A percentile compares a stretch with the other conserved stretches of the same genome.
Conservation (phyloP, 257 asterid genomes). For the Capsicum baccatum region DNA sequence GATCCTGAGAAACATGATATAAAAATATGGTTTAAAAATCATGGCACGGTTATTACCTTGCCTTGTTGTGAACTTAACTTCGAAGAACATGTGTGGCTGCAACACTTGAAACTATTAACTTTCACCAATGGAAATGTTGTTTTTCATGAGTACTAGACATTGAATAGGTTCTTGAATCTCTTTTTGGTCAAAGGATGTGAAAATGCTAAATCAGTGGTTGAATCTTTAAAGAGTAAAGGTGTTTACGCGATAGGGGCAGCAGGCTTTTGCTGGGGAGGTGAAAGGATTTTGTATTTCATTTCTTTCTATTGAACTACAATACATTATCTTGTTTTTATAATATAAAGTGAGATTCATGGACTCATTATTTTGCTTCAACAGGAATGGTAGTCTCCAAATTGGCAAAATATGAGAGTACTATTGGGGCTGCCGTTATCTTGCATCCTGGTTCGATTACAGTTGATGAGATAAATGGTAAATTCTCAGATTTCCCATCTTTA, state of each 20-base stretch:
- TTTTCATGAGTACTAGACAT: not conserved
- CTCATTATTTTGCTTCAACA: conserved; percentile 37
- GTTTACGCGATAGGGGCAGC: conserved; percentile 61
- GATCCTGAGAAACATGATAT: conserved; percentile 37
- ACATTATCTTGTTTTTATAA: not conserved
- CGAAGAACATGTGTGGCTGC: not conserved
- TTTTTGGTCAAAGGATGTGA: conserved; percentile 67
- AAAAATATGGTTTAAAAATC: conserved; percentile 47
- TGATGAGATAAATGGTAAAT: conserved; percentile 63
- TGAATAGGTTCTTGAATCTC: not conserved
- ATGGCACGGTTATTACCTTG: conserved; percentile 50
- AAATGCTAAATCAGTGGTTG: conserved; percentile 59
- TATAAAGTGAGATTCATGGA: not conserved
- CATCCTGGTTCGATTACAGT: conserved; percentile 70
- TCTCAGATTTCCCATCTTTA: conserved; percentile 14
- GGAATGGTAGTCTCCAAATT: conserved; percentile 56
- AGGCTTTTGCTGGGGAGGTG: conserved; percentile 93
- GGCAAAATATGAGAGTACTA: conserved; percentile 50
- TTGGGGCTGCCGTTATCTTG: conserved; percentile 61
- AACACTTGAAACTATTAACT: not conserved
- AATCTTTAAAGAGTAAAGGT: conserved; percentile 60
- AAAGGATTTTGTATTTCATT: not conserved
- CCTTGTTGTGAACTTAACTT: not conserved
- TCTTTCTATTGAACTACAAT: not conserved
- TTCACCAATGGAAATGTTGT: not conserved